Conservation (phyloP, 1,139 yeast species). For the Magnusiomyces paraingens region DNA sequence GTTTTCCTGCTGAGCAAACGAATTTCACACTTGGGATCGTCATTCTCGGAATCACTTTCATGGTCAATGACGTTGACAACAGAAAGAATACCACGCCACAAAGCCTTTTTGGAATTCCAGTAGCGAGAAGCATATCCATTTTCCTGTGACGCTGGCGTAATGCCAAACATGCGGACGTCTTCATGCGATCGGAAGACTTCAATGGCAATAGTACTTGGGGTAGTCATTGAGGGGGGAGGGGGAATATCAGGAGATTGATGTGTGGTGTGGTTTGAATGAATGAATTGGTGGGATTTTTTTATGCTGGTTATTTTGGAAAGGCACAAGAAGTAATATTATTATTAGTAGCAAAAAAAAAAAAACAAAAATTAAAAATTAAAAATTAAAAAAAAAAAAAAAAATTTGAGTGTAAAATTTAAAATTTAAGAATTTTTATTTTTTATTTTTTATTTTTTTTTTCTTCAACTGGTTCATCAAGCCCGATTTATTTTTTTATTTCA, state of each 20-base stretch:
- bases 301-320: too few relatives aligned
- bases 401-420: background rate
- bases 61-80: background rate
- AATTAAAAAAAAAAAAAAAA: background rate
- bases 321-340: too few relatives aligned
- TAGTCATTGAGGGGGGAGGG: background rate
- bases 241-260: background rate
- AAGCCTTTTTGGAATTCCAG: background rate
- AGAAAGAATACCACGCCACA: constrained; percentile 1
- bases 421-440: too few relatives aligned
- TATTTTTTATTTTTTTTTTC: background rate
- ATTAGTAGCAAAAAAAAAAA: too few relatives aligned
- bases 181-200: background rate
- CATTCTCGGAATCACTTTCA: background rate
- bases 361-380: too few relatives aligned
- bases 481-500: background rate
- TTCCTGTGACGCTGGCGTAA: background rate
- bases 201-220: background rate
- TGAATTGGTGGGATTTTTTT: background rate
- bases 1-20: background rate
- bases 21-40: background rate
- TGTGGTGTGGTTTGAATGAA: too few relatives aligned
- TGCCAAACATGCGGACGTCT: constrained; percentile 1
- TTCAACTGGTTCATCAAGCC: background rate
- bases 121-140: background rate